Evolutionary conservation across 2,329 filamentous ascomycete genomes (phyloP).

Genomic region (Calonectria pseudoturangicola): DNA sequence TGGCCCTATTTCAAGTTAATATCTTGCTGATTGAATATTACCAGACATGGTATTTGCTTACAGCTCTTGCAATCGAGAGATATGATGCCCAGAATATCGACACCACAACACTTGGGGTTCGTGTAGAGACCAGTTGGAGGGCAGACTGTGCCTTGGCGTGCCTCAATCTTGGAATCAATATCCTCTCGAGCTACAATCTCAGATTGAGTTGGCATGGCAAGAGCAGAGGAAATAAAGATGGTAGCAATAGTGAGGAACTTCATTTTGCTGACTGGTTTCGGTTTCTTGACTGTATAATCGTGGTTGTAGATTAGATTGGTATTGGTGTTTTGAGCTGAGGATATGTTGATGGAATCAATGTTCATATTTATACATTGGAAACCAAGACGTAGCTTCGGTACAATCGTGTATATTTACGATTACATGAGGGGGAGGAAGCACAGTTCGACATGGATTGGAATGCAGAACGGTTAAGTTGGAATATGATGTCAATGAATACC

Average conservation of each 20-base stretch:
- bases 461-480: not conserved
- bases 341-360: too few species aligned
- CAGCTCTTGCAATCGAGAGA: conserved; percentile 13
- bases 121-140: conserved; percentile 10
- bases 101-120: conserved; percentile 2
- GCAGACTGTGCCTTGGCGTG: conserved; percentile 9
- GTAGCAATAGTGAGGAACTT: conserved; percentile 8
- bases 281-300: not conserved
- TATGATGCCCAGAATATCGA: not conserved
- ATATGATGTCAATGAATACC: conserved; percentile 18
- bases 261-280: not conserved
- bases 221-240: not conserved
- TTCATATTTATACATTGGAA: not conserved
- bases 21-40: too few species aligned
- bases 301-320: not conserved
- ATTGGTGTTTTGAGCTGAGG: not conserved
- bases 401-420: too few species aligned
- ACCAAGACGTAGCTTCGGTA: not conserved
- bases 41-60: not conserved
- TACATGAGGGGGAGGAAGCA: not conserved
- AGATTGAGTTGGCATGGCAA: not conserved
- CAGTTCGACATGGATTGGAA: not conserved
- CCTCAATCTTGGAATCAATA: not conserved
- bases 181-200: not conserved
- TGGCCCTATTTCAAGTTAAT: not conserved